Evolutionary conservation across 1,139 yeast species (phyloP), one percentile per base, ranked within the genome.

Genomic region (Candida sp.): DNA sequence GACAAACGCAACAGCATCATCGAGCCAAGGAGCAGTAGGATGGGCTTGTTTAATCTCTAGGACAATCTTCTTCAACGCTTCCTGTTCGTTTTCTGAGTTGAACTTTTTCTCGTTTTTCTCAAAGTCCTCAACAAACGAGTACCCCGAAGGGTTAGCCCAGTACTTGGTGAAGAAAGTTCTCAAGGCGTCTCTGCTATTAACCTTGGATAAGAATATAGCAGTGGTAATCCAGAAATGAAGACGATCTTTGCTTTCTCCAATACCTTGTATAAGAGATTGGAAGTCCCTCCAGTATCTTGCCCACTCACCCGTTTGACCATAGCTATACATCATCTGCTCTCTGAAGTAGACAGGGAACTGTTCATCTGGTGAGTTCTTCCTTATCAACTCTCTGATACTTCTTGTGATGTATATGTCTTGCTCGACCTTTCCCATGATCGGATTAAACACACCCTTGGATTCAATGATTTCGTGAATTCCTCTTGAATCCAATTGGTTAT

Each of bases 301-400:
- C 80, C 80, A 76, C 34, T 70, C 61, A 3, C 71, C 70, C 12
- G 76, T 66, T 53, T 73, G 75, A 1, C 81, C 82, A 50, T 69
- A 74, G 1, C 75, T 67, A 52, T 67, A 66, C 44, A 77, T 65
- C 12, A 72, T 60, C 25, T 73, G 60, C 52, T 77, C 81, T 43
- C 67, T 63, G 47, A 67, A 63, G 12, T 68, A 61, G 17, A 52
- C 41, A 6, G 64, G 58, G 7, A 55, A 46, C 3, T 44, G 26
- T 23, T 46, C 58, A 17, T 51, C 54, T 49, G 47, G 38, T n/a
- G 8, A 12, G 11, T 23, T 11, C 30, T 43, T 41, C 30, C 62
- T 61, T 8, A 73, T 56, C 41, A 74, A 57, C 26, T 68, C 69
- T 27, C 60, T 55, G 3, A 73, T 59, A 49, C 74, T 73, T 48